Percentiles rank a stretch among this genome's conserved stretches.
Evolutionary conservation across 2,329 filamentous ascomycete genomes (phyloP).

Genomic region (Ceratocystis cacaofunesta): DNA sequence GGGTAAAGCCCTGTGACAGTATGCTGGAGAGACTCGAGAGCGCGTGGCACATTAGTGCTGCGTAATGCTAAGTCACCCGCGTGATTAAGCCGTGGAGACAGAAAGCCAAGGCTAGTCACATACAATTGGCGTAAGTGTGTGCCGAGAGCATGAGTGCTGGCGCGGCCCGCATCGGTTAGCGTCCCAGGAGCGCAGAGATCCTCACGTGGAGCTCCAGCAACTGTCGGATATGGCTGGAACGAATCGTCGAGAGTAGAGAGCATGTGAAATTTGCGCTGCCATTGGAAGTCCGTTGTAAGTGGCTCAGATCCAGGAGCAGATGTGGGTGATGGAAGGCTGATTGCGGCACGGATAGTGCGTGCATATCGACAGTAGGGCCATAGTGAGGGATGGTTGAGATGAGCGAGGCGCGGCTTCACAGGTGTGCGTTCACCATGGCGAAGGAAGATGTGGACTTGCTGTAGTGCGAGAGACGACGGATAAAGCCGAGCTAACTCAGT

Average conservation of each 20-base stretch:
- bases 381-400: conserved; percentile 49
- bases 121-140: conserved; percentile 55
- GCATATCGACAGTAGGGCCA: conserved; percentile 88
- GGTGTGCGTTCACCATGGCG: conserved; percentile 73
- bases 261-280: conserved; percentile 27
- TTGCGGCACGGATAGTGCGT: conserved; percentile 45
- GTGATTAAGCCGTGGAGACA: conserved; percentile 40
- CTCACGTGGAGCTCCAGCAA: conserved; percentile 57
- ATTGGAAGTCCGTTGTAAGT: conserved; percentile 25
- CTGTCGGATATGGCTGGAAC: conserved; percentile 49
- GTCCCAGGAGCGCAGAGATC: conserved; percentile 65
- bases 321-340: conserved; percentile 19
- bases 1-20: conserved; percentile 64
- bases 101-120: conserved; percentile 57
- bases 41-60: conserved; percentile 58
- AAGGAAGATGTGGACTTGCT: conserved; percentile 77
- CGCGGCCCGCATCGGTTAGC: conserved; percentile 59
- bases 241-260: conserved; percentile 47
- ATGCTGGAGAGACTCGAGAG: conserved; percentile 64
- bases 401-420: conserved; percentile 75
- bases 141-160: conserved; percentile 56
- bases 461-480: conserved; percentile 62
- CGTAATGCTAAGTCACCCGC: conserved; percentile 52
- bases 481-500: conserved; percentile 73
- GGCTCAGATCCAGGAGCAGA: conserved; percentile 24